Conservation (phyloP, 176 grass and related monocot genomes). For the Dendrocalamus sinicus region DNA sequence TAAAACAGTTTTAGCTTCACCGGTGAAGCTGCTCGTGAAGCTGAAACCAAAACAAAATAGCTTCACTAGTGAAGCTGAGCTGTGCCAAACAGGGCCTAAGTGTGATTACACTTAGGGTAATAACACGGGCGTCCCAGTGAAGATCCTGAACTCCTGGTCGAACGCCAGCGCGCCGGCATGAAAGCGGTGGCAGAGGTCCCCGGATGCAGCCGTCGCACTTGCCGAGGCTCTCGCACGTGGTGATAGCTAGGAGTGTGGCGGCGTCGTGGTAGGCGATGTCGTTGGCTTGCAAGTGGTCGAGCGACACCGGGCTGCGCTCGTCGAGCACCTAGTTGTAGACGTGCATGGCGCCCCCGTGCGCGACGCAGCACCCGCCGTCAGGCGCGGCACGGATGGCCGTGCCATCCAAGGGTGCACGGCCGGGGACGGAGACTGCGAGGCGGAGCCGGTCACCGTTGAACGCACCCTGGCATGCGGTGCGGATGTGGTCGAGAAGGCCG, state of each 20-base stretch:
- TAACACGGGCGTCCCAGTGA: background rate
- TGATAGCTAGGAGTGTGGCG: slow-evolving; percentile 64
- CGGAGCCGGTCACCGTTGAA: slow-evolving; percentile 80
- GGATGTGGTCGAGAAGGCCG: slow-evolving; percentile 80
- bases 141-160: slow-evolving; percentile 54
- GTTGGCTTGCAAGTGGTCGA: slow-evolving; percentile 85
- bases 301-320: slow-evolving; percentile 69
- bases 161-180: slow-evolving; percentile 73
- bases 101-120: too few relatives aligned
- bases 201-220: slow-evolving; percentile 62
- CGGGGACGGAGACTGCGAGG: slow-evolving; percentile 56
- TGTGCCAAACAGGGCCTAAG: too few relatives aligned
- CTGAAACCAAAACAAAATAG: too few relatives aligned
- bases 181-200: slow-evolving; percentile 77
- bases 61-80: too few relatives aligned
- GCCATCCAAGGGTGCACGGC: background rate
- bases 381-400: slow-evolving; percentile 11
- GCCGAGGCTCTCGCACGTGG: slow-evolving; percentile 73
- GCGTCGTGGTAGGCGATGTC: slow-evolving; percentile 83
- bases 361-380: slow-evolving; percentile 93
- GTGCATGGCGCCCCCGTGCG: slow-evolving; percentile 84
- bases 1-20: too few relatives aligned
- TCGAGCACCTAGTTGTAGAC: slow-evolving; percentile 98
- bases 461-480: slow-evolving; percentile 72
- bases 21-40: too few relatives aligned